Evolutionary conservation across 495 filamentous ascomycete genomes (phyloP), one percentile per base, ranked within the genome.

Genomic region (Lepraria neglecta): DNA sequence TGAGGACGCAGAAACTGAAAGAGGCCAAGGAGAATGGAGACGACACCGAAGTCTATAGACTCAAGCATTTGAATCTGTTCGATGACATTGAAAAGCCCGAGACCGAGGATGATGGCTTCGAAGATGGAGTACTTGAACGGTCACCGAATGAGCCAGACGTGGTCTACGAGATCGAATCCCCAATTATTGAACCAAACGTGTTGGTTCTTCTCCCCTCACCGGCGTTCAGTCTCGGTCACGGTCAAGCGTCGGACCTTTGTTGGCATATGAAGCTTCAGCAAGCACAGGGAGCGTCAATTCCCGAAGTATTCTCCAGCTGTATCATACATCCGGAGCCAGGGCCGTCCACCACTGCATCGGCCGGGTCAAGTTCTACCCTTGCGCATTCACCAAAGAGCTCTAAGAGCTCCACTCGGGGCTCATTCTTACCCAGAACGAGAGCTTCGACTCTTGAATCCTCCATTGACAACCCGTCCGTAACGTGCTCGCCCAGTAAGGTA

Each of bases 201-300:
- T 10, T 17, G 6, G 35, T n/a, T 28, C 14, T 30, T 28, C 12
- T 30, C 21, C 10, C 24, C 35, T 48, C 33, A 28, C 6, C 27
- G 40, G 3, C 17, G 6, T 14, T 54, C 5, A 61, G 4, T 38
- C 59, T 21, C 3, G 40, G 38, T 21, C 59, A 61, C 38, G 24
- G 24, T 24, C 59, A 61, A 21, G 43, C 40, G 0, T 10, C 24
- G 3, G 21, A 24, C 3, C 59, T 61, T 28, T 61, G 50, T 17
- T 44, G 27, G 38, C 43, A 53, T 38, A 27, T 54, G 40, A 44
- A 55, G 27, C 40, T 61, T 14, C 38, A 61, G 12, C 42, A 53
- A 15, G 21, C 40, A 33, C 17, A 31, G 11, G 40, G 48, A 7
- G 11, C 43, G 21, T 27, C 42, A 15, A 27, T 61, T 4, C 59